Conservation (phyloP, 148 eudicot genomes). For the Vaccinium macrocarpon region DNA sequence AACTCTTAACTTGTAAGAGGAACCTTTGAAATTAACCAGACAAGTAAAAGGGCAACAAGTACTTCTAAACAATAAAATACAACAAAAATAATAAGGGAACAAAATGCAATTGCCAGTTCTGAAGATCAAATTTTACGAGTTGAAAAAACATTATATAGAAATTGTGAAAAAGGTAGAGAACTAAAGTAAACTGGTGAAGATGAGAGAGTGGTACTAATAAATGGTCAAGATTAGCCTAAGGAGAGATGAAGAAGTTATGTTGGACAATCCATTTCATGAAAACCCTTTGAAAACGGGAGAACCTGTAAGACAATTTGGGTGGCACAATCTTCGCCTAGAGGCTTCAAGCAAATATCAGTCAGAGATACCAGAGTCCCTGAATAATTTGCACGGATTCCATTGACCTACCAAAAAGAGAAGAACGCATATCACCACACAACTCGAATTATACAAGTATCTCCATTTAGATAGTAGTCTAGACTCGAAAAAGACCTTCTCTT, state of each 20-base stretch:
- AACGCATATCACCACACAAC: neutral
- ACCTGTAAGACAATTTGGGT: constrained; percentile 77
- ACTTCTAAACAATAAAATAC: neutral
- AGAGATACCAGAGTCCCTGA: constrained; percentile 54
- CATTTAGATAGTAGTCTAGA: neutral
- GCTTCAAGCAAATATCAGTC: constrained; percentile 70
- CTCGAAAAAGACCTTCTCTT: constrained; percentile 48
- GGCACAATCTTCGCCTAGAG: constrained; percentile 72
- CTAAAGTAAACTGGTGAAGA: neutral
- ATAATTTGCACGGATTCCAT: constrained; percentile 52
- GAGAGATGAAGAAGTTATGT: neutral
- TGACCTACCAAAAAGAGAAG: constrained; percentile 40
- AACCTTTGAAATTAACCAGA: neutral
- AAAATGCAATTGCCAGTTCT: neutral
- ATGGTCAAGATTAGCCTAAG: neutral
- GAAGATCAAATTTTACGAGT: neutral
- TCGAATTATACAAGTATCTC: neutral
- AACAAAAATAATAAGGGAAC: neutral
- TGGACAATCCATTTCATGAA: neutral
- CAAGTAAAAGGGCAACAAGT: neutral
- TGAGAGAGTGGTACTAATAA: neutral
- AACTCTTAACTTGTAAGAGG: neutral
- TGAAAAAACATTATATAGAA: neutral
- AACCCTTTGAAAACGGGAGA: constrained; percentile 7
- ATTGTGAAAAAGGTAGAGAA: neutral